A percentile compares a stretch with the other conserved stretches of the same genome.
Conservation (phyloP, 2,329 filamentous ascomycete genomes). For the Colletotrichum brevisporum region DNA sequence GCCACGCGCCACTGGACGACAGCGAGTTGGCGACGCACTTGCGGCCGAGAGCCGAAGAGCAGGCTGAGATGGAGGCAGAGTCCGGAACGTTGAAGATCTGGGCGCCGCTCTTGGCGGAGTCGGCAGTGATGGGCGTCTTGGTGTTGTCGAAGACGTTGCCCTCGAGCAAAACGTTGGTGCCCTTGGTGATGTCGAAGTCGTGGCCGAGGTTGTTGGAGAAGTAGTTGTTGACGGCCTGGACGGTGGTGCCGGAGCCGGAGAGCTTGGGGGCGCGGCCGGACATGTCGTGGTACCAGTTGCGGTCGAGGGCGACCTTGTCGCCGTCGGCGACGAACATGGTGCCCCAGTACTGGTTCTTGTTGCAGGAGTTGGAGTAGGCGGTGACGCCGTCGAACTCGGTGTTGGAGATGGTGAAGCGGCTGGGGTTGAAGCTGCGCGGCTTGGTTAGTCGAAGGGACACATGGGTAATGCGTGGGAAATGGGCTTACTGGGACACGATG, state of each 20-base stretch:
- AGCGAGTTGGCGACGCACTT: slow-evolving; percentile 48
- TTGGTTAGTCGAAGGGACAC: neutral
- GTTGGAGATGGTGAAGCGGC: slow-evolving; percentile 61
- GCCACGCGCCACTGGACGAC: slow-evolving; percentile 47
- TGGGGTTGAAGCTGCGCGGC: slow-evolving; percentile 19
- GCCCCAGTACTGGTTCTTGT: slow-evolving; percentile 63
- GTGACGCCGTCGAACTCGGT: slow-evolving; percentile 60
- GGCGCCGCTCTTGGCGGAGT: slow-evolving; percentile 45
- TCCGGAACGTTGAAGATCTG: slow-evolving; percentile 44
- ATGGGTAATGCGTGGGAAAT: too few species aligned
- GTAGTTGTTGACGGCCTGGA: slow-evolving; percentile 60
- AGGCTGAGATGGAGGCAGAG: slow-evolving; percentile 35
- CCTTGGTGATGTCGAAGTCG: slow-evolving; percentile 56
- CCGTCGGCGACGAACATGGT: slow-evolving; percentile 56
- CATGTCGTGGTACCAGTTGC: slow-evolving; percentile 61
- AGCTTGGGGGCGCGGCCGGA: slow-evolving; percentile 52
- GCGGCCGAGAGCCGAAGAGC: slow-evolving; percentile 46
- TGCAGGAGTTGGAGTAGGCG: slow-evolving; percentile 58
- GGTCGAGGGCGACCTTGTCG: slow-evolving; percentile 58
- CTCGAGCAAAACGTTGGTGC: slow-evolving; percentile 54
- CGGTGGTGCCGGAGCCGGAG: slow-evolving; percentile 43
- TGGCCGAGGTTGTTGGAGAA: slow-evolving; percentile 59
- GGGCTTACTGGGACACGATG: slow-evolving; percentile 8
- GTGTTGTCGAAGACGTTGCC: slow-evolving; percentile 61
- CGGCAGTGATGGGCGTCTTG: slow-evolving; percentile 53